Percentiles rank a stretch among this genome's conserved stretches.
Conservation (phyloP, 371 early-diverging fungal species). For the Gilbertella persicaria region DNA sequence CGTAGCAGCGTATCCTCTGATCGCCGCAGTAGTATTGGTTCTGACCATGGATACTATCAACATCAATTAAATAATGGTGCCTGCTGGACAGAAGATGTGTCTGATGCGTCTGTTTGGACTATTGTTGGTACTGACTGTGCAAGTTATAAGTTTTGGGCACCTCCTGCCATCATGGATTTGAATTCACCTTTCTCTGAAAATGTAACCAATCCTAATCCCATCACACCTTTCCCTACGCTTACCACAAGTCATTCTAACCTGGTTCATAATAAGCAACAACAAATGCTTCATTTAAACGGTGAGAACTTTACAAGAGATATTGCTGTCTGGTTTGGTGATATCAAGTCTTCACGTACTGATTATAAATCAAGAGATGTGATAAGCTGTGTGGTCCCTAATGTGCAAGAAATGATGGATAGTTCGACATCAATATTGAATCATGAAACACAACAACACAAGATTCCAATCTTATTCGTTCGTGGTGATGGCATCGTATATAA, state of each 20-base stretch:
- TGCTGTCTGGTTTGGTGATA: conserved; percentile 71
- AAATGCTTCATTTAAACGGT: conserved; percentile 52
- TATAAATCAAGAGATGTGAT: conserved; percentile 53
- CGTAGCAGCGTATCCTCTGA: conserved; percentile 14
- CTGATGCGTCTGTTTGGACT: conserved; percentile 88
- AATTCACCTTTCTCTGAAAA: conserved; percentile 6
- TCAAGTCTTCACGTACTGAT: conserved; percentile 55
- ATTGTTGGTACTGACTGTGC: conserved; percentile 84
- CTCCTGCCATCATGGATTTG: conserved; percentile 18
- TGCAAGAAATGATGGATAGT: conserved; percentile 23
- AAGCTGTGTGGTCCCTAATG: conserved; percentile 48
- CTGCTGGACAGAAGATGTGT: conserved; percentile 84
- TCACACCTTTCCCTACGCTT: conserved; percentile 41
- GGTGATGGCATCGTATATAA: conserved; percentile 28
- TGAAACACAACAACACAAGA: conserved; percentile 10
- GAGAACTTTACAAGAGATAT: conserved; percentile 68
- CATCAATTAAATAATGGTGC: conserved; percentile 33
- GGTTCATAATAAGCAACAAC: not conserved
- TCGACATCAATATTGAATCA: conserved; percentile 20
- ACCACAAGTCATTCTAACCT: conserved; percentile 8
- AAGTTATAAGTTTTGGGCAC: conserved; percentile 71
- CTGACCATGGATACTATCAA: conserved; percentile 12
- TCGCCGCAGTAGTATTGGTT: conserved; percentile 17
- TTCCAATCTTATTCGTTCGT: conserved; percentile 29
- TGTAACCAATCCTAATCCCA: conserved; percentile 1